Percentiles rank a stretch among this genome's conserved stretches.
Evolutionary conservation across 139 green algal genomes (phyloP).

Genomic region (Haematococcus sp.): DNA sequence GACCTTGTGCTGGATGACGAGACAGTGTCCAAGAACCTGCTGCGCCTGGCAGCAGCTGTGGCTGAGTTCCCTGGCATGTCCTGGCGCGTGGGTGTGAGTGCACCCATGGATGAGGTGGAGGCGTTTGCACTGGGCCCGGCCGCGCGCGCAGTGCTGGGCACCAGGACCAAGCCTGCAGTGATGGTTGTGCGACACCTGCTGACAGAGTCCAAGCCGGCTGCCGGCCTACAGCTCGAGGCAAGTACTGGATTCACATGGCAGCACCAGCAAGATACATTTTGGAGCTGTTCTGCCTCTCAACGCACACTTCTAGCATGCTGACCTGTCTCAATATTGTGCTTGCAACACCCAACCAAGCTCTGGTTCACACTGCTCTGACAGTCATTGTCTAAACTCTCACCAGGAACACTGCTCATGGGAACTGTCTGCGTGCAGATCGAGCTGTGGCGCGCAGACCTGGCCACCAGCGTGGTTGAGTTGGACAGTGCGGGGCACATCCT

Average conservation of each 20-base stretch:
- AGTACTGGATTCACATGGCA: too few species aligned
- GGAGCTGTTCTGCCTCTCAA: too few species aligned
- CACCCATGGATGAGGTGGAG: constrained; percentile 16
- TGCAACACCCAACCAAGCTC: too few species aligned
- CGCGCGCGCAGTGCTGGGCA: constrained; percentile 13
- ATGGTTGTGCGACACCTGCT: too few species aligned
- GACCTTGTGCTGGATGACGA: not conserved
- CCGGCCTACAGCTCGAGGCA: too few species aligned
- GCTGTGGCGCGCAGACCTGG: constrained; percentile 34
- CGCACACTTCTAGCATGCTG: too few species aligned
- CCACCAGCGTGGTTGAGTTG: constrained; percentile 26
- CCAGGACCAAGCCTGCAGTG: not conserved
- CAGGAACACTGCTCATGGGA: too few species aligned
- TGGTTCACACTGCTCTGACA: too few species aligned
- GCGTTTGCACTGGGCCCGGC: constrained; percentile 21
- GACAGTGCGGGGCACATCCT: constrained; percentile 3
- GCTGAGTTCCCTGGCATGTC: not conserved
- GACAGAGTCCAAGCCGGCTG: too few species aligned
- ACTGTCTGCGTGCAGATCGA: not conserved
- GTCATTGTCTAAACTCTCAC: too few species aligned
- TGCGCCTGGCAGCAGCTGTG: not conserved
- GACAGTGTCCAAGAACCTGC: not conserved
- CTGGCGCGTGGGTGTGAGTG: constrained; percentile 5
- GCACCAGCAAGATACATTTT: too few species aligned
- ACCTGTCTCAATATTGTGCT: too few species aligned